Evolutionary conservation across 495 filamentous ascomycete genomes (phyloP), one percentile per base, ranked within the genome.

Genomic region (Penicillium lagena): DNA sequence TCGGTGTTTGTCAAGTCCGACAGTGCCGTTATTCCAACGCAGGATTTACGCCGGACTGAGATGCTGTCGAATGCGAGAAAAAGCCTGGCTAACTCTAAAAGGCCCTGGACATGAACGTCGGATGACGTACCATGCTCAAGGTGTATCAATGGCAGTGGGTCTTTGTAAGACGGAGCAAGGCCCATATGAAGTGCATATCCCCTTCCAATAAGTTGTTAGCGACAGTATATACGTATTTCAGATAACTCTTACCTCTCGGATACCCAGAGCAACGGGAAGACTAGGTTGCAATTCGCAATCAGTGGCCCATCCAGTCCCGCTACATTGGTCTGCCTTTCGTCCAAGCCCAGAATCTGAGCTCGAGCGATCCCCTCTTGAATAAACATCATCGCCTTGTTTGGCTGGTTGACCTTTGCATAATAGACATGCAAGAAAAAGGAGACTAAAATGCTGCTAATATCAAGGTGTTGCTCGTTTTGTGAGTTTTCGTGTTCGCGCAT

Each of bases 401-500:
- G 49, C 37, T 51, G 49, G 12, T 66, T 61, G 12, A 53, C 47
- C 48, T 66, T 66, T 10, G 62, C 60, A 49, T 66, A 50, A 30
- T 63, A 63, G 10, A 66, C 62, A 51, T 63, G 62, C 42, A 66
- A 46, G 33, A 66, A 63, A 37, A 66, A 63, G 1, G 60, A 61
- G 8, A 49, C 47, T n/a, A 65, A 43, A 5, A 61, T 39, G 13
- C 50, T 50, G 22, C 45, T 48, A 3, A 55, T 9, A 38, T 61
- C 46, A 10, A 51, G 42, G 41, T 52, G 28, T 14, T 54, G 49
- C 11, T 49, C 28, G 14, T 50, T 22, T 22, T 22, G 22, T 6
- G 22, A 37, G 1, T 33, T 35, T 1, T 39, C 10, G 28, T 34
- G 51, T 8, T 42, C 42, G 8, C 59, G 47, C 9, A 61, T 45